These are phyloP conservation scores for Cercophora samala DNA, from an alignment of 495 filamentous ascomycete species.

Conservation along the genomic window DNA sequence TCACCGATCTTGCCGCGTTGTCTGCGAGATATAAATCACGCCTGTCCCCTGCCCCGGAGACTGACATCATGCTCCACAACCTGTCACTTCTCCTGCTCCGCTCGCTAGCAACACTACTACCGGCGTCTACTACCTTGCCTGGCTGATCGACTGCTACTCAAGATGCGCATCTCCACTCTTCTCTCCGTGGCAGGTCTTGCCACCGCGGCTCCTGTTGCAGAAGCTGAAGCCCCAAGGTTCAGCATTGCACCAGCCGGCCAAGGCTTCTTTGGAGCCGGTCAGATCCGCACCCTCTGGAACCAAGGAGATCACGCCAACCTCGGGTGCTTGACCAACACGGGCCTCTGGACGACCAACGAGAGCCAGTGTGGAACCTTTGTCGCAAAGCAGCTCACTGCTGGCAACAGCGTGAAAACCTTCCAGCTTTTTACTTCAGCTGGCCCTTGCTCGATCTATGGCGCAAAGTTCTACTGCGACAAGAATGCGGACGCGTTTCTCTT, in stretches of 20 bases:
- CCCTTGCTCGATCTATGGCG: conserved; percentile 19
- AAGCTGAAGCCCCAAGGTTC: not conserved
- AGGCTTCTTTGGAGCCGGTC: conserved; percentile 22
- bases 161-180: conserved; percentile 2
- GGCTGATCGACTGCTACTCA: not conserved
- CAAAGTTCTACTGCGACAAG: conserved; percentile 16
- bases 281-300: conserved; percentile 24
- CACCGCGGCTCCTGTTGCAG: not conserved
- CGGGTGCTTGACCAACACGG: conserved; percentile 27
- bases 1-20: not conserved
- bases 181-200: not conserved
- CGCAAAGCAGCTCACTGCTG: conserved; percentile 2
- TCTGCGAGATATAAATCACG: not conserved
- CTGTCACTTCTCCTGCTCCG: not conserved
- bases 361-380: conserved; percentile 21
- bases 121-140: not conserved
- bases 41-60: not conserved
- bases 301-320: conserved; percentile 24
- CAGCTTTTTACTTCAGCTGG: conserved; percentile 14
- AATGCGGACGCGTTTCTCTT: conserved; percentile 12
- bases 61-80: conserved; percentile 2
- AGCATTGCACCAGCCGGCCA: not conserved
- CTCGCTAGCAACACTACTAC: not conserved
- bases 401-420: conserved; percentile 2
- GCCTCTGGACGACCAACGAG: conserved; percentile 26